Evolutionary conservation across 2,329 filamentous ascomycete genomes (phyloP).

Genomic region (Didymella pomorum): DNA sequence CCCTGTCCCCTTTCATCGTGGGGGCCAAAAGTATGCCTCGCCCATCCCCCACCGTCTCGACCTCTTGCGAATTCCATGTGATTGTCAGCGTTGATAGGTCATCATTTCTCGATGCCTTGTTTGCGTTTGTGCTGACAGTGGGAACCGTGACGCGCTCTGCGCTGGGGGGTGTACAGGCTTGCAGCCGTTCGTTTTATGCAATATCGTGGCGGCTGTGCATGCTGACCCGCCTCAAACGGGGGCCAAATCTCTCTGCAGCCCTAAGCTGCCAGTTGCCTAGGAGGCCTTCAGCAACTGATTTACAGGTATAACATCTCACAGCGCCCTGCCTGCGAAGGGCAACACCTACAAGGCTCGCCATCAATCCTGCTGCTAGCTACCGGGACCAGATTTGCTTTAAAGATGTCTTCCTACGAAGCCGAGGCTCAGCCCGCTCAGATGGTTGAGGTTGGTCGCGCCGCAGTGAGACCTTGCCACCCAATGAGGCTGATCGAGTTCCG

Average conservation of each 20-base stretch:
- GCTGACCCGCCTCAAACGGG: slow-evolving; percentile 17
- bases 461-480: slow-evolving; percentile 17
- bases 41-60: background rate
- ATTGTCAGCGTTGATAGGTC: background rate
- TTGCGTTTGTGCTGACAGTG: background rate
- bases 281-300: slow-evolving; percentile 42
- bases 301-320: slow-evolving; percentile 27
- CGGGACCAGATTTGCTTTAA: background rate
- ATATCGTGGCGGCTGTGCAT: slow-evolving; percentile 35
- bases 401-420: slow-evolving; percentile 33
- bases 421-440: slow-evolving; percentile 30
- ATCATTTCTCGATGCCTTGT: background rate
- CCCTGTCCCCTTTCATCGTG: slow-evolving; percentile 17
- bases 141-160: background rate
- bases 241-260: slow-evolving; percentile 29
- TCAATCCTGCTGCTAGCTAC: no score
- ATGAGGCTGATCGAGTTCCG: slow-evolving; percentile 33
- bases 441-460: slow-evolving; percentile 29
- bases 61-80: background rate
- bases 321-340: background rate
- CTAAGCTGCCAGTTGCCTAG: slow-evolving; percentile 20
- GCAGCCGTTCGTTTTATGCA: background rate
- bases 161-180: background rate
- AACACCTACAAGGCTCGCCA: background rate
- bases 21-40: slow-evolving; percentile 30